Base-by-base conservation (phyloP, 805 yeast species). In the Saccharomycopsis sp. region DNA sequence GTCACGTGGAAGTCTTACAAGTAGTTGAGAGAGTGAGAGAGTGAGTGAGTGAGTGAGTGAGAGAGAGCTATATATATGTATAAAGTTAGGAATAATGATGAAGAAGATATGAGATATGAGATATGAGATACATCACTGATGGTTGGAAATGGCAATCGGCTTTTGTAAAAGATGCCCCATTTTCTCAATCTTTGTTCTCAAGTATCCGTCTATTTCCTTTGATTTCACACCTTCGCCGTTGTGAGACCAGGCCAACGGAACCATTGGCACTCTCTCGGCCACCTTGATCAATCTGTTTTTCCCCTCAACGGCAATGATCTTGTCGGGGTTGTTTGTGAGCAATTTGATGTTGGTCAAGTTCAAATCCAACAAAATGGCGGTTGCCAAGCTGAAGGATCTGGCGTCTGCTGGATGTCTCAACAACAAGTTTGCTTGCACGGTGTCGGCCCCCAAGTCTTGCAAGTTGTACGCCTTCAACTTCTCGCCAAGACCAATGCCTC, bases 401-500 rank as follows among this genome's bases (percentile, higher is more conserved):
- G 84, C 95, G 60, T 92, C 99, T 0, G 96, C 97, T 4, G 99
- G 99, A 54, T 92, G 99, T 52, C 95, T 74, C 48, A 92, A 69
- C 64, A 92, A 59, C 44, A 92, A 64, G 60, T 92, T 92, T 6
- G 98, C 98, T 59, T 88, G 94, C 3, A 92, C 97, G 0, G 99
- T 92, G 59, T 92, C 99, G 5, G 97, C 97, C 5, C 99, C 99
- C 43, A 92, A 67, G 62, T 92, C 99, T 65, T 92, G 99, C 50
- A 92, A 66, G 57, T 92, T 92, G 61, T 92, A 92, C 2, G 97
- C 97, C 62, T 92, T 92, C 50, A 92, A 70, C 61, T 92, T 92
- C 57, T 92, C 99, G 22, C 96, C 95, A n/a, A 92, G 68, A 5
- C 99, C 99, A 46, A 92, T 92, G 15, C 99, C 99, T 45, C 99